phyloP scores from a whole-genome alignment of 306 rosid species.

The Alnus rubra region DNA sequence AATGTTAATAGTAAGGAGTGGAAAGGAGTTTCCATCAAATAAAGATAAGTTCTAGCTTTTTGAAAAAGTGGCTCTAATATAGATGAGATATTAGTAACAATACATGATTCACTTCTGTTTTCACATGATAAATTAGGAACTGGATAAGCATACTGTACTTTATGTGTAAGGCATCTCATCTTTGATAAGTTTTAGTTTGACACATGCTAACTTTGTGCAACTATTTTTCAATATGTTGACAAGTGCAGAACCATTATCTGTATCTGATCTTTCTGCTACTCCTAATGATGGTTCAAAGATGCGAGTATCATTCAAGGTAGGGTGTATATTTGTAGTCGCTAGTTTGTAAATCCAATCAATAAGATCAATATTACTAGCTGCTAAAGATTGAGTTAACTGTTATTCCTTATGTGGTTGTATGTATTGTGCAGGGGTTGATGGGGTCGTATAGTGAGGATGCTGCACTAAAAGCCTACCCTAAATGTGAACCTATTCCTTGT shows the following conservation, averaged over 20 bases:
- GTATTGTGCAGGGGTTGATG: slow-evolving; percentile 55
- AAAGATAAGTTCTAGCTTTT: not conserved
- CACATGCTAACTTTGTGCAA: not conserved
- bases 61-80: not conserved
- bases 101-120: not conserved
- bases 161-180: not conserved
- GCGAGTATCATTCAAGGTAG: slow-evolving; percentile 62
- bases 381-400: slow-evolving; percentile 9
- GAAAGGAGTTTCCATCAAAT: not conserved
- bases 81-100: not conserved
- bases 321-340: slow-evolving; percentile 8
- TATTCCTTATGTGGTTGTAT: slow-evolving; percentile 37
- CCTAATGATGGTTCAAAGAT: slow-evolving; percentile 42
- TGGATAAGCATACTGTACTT: slow-evolving; percentile 13
- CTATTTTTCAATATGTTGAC: slow-evolving; percentile 3
- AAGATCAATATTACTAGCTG: slow-evolving; percentile 1
- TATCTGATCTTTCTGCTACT: slow-evolving; percentile 44
- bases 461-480: slow-evolving; percentile 70
- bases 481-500: slow-evolving; percentile 66
- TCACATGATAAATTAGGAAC: not conserved
- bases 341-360: not conserved
- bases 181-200: slow-evolving; percentile 18
- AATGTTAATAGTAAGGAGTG: not conserved
- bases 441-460: slow-evolving; percentile 75
- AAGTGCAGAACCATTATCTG: slow-evolving; percentile 57